phyloP scores from a whole-genome alignment of 2,329 filamentous ascomycete species.

The Cercospora citrullina region DNA sequence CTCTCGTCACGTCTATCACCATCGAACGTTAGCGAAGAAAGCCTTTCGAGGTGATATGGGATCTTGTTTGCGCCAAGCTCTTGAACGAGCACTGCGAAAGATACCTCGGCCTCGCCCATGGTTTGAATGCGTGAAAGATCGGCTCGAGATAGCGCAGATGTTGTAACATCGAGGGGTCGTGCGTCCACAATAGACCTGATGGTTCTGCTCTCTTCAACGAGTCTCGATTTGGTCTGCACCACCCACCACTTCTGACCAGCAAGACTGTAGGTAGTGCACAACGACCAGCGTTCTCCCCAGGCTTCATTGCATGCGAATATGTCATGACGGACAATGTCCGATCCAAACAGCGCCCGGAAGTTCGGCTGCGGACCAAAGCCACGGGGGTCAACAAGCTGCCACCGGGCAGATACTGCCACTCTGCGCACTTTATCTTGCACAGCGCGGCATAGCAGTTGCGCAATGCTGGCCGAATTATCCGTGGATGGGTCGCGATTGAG shows the following conservation, averaged over 20 bases:
- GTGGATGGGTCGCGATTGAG: conserved; percentile 61
- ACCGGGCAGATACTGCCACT: conserved; percentile 63
- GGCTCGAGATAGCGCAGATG: conserved; percentile 20
- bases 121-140: conserved; percentile 41
- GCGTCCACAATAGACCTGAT: conserved; percentile 26
- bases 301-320: conserved; percentile 66
- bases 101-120: conserved; percentile 41
- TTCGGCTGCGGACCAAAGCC: conserved; percentile 46
- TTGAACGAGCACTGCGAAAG: conserved; percentile 31
- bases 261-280: conserved; percentile 69
- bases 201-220: conserved; percentile 9
- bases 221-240: conserved; percentile 58
- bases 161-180: conserved; percentile 14
- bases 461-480: conserved; percentile 16
- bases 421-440: conserved; percentile 62
- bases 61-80: conserved; percentile 30
- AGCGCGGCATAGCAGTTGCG: conserved; percentile 17
- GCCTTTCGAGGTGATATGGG: conserved; percentile 27
- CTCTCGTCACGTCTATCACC: conserved; percentile 1
- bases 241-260: conserved; percentile 79
- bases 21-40: conserved; percentile 14
- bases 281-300: conserved; percentile 71
- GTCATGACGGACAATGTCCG: conserved; percentile 62
- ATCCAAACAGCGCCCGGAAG: conserved; percentile 62
- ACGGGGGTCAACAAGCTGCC: conserved; percentile 55